Conservation (phyloP, 306 rosid genomes). For the Dryas octopetala region DNA sequence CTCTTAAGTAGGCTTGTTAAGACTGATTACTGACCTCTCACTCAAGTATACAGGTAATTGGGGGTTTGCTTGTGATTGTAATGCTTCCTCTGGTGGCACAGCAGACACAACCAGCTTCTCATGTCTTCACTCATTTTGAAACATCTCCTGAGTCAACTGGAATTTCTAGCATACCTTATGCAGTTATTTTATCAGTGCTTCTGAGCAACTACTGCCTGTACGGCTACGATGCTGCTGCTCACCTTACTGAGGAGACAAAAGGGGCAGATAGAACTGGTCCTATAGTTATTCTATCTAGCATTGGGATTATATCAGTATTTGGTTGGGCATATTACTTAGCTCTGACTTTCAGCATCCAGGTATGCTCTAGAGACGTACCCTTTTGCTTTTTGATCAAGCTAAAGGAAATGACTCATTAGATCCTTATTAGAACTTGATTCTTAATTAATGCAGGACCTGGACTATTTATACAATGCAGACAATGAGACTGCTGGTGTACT, state of each 20-base stretch:
- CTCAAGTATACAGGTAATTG: constrained; percentile 20
- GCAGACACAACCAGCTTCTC: constrained; percentile 23
- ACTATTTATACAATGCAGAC: no score
- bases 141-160: constrained; percentile 26
- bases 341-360: no score
- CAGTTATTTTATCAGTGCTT: constrained; percentile 28
- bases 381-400: no score
- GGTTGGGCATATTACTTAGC: no score
- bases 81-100: constrained; percentile 30
- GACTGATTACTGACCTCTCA: background rate
- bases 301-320: no score
- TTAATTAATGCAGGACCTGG: no score
- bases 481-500: no score
- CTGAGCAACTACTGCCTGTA: constrained; percentile 24
- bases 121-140: constrained; percentile 31
- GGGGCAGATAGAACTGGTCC: no score
- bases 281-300: no score
- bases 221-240: constrained; percentile 34
- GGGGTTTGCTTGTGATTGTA: constrained; percentile 23
- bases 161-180: constrained; percentile 27
- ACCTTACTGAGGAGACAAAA: constrained; percentile 34
- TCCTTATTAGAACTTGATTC: no score
- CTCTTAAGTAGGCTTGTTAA: background rate
- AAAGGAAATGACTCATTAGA: no score
- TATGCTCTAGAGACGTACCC: no score